Percentiles rank a stretch among this genome's conserved stretches.
Conservation (phyloP, 139 green algal genomes). For the Coccomyxa sp. region DNA sequence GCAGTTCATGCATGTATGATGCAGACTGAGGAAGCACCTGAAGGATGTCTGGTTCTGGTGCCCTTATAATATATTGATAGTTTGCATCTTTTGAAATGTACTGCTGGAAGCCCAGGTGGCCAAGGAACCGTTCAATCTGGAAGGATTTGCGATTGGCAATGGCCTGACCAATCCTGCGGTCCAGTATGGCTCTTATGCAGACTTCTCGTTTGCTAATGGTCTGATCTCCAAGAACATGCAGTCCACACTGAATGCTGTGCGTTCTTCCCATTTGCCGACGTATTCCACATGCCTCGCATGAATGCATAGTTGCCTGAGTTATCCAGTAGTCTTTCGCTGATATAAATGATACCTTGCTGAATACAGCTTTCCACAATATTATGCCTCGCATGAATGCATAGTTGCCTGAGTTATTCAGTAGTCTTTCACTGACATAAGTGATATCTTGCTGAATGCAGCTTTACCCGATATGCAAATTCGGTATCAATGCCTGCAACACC, state of each 20-base stretch:
- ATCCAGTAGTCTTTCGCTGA: background rate
- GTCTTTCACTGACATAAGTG: background rate
- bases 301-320: background rate
- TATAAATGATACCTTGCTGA: no score
- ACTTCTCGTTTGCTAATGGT: slow-evolving; percentile 66
- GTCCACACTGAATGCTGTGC: slow-evolving; percentile 21
- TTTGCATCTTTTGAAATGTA: background rate
- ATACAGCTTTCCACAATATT: no score
- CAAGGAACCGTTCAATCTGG: slow-evolving; percentile 38
- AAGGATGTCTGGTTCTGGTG: slow-evolving; percentile 1
- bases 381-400: no score
- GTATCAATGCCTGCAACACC: slow-evolving; percentile 50
- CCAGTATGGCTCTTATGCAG: slow-evolving; percentile 82
- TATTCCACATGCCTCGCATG: background rate
- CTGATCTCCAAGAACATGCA: slow-evolving; percentile 57
- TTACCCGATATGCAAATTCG: slow-evolving; percentile 52
- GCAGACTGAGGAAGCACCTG: background rate
- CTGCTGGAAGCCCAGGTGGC: background rate
- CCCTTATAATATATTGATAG: background rate
- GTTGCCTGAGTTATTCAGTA: background rate
- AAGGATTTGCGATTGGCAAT: slow-evolving; percentile 86
- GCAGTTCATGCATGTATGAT: slow-evolving; percentile 1
- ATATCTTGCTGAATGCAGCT: slow-evolving; percentile 2
- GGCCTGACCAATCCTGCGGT: slow-evolving; percentile 86
- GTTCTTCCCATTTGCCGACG: background rate